Base-by-base conservation (phyloP, 1,284 basidiomycete species). In the Tilletia setariae region DNA sequence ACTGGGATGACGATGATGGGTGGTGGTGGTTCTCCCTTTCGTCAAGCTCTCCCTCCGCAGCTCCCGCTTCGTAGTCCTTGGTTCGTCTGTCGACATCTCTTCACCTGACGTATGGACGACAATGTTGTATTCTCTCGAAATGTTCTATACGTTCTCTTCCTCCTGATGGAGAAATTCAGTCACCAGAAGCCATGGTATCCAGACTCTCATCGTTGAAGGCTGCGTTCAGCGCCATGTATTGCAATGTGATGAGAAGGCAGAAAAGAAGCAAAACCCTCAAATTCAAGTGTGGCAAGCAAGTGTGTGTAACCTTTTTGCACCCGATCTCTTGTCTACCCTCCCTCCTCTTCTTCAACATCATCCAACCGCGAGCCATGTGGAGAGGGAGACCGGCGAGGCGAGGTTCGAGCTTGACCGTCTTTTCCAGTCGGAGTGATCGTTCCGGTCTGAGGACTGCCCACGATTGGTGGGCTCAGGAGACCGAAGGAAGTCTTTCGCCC, bases 301-400 rank as follows among this genome's bases (percentile, higher is more conserved):
- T 23, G 19, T 16, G 21, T 16, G 16, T 49, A 19, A 23, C 6
- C 46, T 23, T 23, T 49, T 16, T 3, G 7, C 16, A 16, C 46
- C 46, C 46, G 6, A 7, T 49, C 46, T 49, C 46, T 49, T 49
- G 19, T 23, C 53, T 59, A 53, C 25, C 56, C 56, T 9, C 56
- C 32, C 28, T 32, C 28, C 21, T 61, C 56, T 40, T 61, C 56
- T 21, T 61, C 56, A 13, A 61, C 56, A 21, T 61, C 56, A 30
- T 61, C 56, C 13, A 61, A 21, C 28, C 56, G 51, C 21, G 51
- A 53, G 28, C 21, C 23, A 53, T 53, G 51, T 13, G 51, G 56
- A 2, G 56, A 32, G 9, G 56, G 15, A 25, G 56, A 16, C 32
- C 56, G 56, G n/a, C 28, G 56, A 25, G 56, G 30, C 28, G 56